Evolutionary conservation across 2,329 filamentous ascomycete genomes (phyloP), one percentile per base, ranked within the genome.

Genomic region (Aureobasidium sp.): DNA sequence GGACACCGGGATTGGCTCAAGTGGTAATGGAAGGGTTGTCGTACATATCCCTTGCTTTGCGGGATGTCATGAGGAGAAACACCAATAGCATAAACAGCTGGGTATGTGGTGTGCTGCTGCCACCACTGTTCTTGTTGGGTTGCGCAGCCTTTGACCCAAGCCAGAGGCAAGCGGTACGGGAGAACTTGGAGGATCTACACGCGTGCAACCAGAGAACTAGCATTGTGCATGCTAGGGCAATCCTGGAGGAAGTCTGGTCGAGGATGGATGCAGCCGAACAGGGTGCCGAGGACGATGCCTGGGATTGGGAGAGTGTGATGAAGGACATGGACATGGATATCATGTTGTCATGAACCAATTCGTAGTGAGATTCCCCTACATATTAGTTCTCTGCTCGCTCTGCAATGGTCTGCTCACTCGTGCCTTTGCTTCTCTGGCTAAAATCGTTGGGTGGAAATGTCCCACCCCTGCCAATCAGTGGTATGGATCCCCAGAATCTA

Each of bases 251-350:
- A 61, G 75, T 85, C 21, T 86, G 83, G 83, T 74, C 78, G 61
- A 73, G 82, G 58, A 85, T 85, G 82, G 82, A 85, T 64, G 74
- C 43, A 29, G 43, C 71, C 19, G 76, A 76, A 0, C 23, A 60
- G n/a, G 79, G 79, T 54, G 76, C 78, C 61, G 78, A 83, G 60
- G 80, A 83, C 61, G 80, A 78, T 59, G 55, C 43, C 15, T 85
- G 83, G 83, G 82, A 85, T 68, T 85, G 82, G 82, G 83, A 85
- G 70, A 79, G 74, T 62, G 81, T 84, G 61, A 83, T 85, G 63
- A 73, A 77, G 50, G 75, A 77, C 53, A 80, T 82, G 72, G 78
- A 80, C 21, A 83, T 81, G 77, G 82, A 85, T 66, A 84, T 85
- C 65, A 72, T 85, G 65, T 79, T 83, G 63, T 84, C 82, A 63